A percentile compares a stretch with the other conserved stretches of the same genome.
Conservation (phyloP, 768 basidiomycete genomes). For the Hydnomerulius pinastri region DNA sequence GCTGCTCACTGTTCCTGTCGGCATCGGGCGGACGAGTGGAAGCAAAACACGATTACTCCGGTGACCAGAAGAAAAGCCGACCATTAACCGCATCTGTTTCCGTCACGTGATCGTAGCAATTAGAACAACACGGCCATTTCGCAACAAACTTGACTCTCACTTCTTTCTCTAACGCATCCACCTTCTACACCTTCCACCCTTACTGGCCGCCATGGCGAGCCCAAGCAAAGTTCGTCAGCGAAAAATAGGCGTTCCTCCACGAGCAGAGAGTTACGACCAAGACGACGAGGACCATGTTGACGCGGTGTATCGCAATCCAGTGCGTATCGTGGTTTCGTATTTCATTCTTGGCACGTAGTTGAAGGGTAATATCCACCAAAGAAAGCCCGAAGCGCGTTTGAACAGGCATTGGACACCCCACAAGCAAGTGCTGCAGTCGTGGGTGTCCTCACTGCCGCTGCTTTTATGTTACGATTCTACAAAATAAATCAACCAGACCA, state of each 20-base stretch:
- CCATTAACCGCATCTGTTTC: neutral
- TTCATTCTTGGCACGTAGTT: slow-evolving; percentile 14
- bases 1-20: too few species aligned
- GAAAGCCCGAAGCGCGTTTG: slow-evolving; percentile 61
- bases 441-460: slow-evolving; percentile 64
- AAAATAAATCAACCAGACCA: slow-evolving; percentile 94
- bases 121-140: slow-evolving; percentile 1
- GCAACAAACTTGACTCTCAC: slow-evolving; percentile 2
- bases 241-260: slow-evolving; percentile 18
- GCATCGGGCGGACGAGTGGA: too few species aligned
- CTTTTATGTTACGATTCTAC: slow-evolving; percentile 87
- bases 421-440: slow-evolving; percentile 66
- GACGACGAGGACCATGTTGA: slow-evolving; percentile 56
- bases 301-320: slow-evolving; percentile 50
- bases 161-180: neutral
- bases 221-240: slow-evolving; percentile 33
- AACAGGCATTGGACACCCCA: slow-evolving; percentile 62
- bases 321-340: slow-evolving; percentile 27
- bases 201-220: slow-evolving; percentile 32
- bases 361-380: slow-evolving; percentile 27
- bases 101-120: slow-evolving; percentile 24
- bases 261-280: slow-evolving; percentile 31
- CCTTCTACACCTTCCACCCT: neutral
- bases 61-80: too few species aligned
- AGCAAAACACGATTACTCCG: too few species aligned